Evolutionary conservation across 2,329 filamentous ascomycete species (phyloP).

Genomic region (Sphaerulina populicola): DNA sequence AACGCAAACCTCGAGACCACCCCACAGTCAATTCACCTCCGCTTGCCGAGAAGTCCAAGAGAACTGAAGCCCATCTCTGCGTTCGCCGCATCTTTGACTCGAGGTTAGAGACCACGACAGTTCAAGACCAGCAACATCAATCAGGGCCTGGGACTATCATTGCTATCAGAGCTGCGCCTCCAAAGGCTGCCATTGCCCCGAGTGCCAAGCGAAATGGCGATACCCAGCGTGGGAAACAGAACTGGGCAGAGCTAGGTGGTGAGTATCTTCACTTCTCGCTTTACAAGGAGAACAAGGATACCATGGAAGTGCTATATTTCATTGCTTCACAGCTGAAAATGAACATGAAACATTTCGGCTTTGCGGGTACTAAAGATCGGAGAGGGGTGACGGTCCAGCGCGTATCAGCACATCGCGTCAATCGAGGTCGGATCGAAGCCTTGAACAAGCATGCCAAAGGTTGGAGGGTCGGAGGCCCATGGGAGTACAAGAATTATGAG

Average conservation of each 20-base stretch:
- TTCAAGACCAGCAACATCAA: slow-evolving; percentile 50
- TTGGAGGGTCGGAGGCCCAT: slow-evolving; percentile 62
- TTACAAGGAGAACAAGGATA: slow-evolving; percentile 96
- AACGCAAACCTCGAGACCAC: slow-evolving; percentile 50
- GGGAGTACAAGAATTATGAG: slow-evolving; percentile 61
- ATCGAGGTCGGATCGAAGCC: slow-evolving; percentile 54
- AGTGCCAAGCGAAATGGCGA: slow-evolving; percentile 16
- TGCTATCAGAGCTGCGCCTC: slow-evolving; percentile 44
- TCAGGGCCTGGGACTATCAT: slow-evolving; percentile 52
- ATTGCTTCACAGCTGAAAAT: slow-evolving; percentile 66
- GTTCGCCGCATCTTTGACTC: slow-evolving; percentile 74
- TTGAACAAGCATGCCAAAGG: slow-evolving; percentile 55
- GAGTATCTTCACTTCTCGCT: slow-evolving; percentile 84
- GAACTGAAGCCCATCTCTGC: slow-evolving; percentile 55
- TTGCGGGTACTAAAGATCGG: slow-evolving; percentile 86
- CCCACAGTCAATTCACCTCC: slow-evolving; percentile 46
- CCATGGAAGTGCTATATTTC: slow-evolving; percentile 78
- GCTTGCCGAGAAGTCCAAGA: slow-evolving; percentile 53
- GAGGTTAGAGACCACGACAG: slow-evolving; percentile 67
- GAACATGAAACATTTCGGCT: slow-evolving; percentile 60
- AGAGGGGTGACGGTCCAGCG: slow-evolving; percentile 79
- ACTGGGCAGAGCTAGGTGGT: slow-evolving; percentile 61
- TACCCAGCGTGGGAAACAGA: slow-evolving; percentile 39
- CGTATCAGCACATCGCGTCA: slow-evolving; percentile 57
- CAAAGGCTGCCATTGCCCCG: slow-evolving; percentile 23